A percentile compares a stretch with the other conserved stretches of the same genome.
Conservation (phyloP, 495 filamentous ascomycete species). For the Recurvomyces mirabilis region DNA sequence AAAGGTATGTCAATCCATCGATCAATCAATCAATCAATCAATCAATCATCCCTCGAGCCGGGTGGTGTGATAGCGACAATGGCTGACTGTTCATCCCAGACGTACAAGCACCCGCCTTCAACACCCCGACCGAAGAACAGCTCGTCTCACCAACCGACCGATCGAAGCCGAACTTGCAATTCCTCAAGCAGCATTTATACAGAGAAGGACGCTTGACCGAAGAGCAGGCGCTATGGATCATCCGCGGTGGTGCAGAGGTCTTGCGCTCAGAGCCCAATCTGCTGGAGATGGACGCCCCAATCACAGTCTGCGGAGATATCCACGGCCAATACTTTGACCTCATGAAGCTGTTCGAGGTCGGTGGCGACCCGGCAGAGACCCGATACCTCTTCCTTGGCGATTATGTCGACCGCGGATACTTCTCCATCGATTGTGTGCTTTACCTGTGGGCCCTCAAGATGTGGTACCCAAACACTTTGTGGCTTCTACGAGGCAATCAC, state of each 20-base stretch:
- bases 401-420: constrained; percentile 96
- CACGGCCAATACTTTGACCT: constrained; percentile 98
- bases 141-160: constrained; percentile 68
- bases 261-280: constrained; percentile 83
- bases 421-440: constrained; percentile 97
- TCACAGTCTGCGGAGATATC: constrained; percentile 98
- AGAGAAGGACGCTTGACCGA: constrained; percentile 93
- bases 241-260: constrained; percentile 71
- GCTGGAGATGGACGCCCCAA: constrained; percentile 97
- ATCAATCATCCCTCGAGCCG: no score
- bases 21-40: neutral
- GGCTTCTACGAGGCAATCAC: constrained; percentile 94
- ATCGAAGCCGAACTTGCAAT: constrained; percentile 80
- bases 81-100: constrained; percentile 39
- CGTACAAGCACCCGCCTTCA: constrained; percentile 92
- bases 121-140: constrained; percentile 73
- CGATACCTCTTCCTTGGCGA: constrained; percentile 94
- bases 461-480: constrained; percentile 95
- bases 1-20: constrained; percentile 61
- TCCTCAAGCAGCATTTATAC: constrained; percentile 96
- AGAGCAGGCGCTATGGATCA: constrained; percentile 93
- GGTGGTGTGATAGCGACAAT: no score
- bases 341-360: constrained; percentile 99
- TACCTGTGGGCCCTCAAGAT: constrained; percentile 98
- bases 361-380: constrained; percentile 91